Evolutionary conservation across 2,329 filamentous ascomycete genomes (phyloP).

Genomic region (Xylaria sp.): DNA sequence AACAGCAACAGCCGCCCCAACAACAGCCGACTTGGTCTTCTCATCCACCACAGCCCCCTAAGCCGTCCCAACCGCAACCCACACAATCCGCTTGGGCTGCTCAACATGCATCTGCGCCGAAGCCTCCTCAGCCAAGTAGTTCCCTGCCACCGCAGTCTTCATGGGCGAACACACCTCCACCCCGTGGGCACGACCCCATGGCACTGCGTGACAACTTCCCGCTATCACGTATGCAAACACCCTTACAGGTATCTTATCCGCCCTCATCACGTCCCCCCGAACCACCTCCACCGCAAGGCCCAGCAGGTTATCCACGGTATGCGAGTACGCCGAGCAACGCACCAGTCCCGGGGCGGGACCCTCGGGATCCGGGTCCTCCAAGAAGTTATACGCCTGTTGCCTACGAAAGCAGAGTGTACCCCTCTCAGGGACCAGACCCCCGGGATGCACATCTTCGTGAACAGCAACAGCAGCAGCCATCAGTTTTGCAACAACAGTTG

Average conservation of each 20-base stretch:
- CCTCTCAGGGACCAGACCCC: slow-evolving; percentile 41
- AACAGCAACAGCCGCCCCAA: slow-evolving; percentile 35
- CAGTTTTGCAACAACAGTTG: slow-evolving; percentile 47
- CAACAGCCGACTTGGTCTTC: slow-evolving; percentile 44
- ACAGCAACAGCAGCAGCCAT: slow-evolving; percentile 39
- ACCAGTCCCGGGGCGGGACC: slow-evolving; percentile 47
- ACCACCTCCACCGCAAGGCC: slow-evolving; percentile 47
- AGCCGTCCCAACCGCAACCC: slow-evolving; percentile 43
- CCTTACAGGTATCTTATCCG: slow-evolving; percentile 45
- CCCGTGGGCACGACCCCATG: slow-evolving; percentile 41
- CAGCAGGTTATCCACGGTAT: slow-evolving; percentile 51
- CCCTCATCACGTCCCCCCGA: slow-evolving; percentile 50
- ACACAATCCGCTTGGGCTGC: slow-evolving; percentile 47
- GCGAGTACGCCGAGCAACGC: slow-evolving; percentile 41
- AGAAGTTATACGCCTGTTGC: slow-evolving; percentile 54
- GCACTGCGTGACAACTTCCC: slow-evolving; percentile 40
- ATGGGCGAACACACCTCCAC: slow-evolving; percentile 42
- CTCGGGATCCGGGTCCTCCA: slow-evolving; percentile 51
- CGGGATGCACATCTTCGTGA: slow-evolving; percentile 49
- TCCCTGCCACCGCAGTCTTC: slow-evolving; percentile 44
- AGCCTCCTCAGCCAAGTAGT: slow-evolving; percentile 43
- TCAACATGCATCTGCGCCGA: slow-evolving; percentile 47
- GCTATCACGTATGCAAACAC: slow-evolving; percentile 39
- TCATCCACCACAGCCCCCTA: slow-evolving; percentile 45
- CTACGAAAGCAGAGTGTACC: slow-evolving; percentile 51